phyloP scores from a whole-genome alignment of 2,329 filamentous ascomycete genomes.

The Graphilbum sp. region DNA sequence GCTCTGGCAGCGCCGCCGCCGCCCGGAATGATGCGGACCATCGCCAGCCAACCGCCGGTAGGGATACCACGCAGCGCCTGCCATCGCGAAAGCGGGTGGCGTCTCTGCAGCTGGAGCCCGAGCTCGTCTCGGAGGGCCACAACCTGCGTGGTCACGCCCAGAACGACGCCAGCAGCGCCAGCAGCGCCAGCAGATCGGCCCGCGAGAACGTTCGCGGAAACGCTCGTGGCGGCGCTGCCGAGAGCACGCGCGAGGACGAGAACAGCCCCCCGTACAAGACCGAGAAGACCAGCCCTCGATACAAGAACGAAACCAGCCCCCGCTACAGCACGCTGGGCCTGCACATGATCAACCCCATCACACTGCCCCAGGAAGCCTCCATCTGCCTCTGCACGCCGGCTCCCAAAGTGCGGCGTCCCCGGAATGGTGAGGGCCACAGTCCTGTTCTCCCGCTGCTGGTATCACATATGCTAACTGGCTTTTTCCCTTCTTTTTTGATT shows the following conservation, averaged over 20 bases:
- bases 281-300: too few species aligned
- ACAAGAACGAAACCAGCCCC: too few species aligned
- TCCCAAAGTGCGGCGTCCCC: slow-evolving; percentile 40
- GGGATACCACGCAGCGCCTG: slow-evolving; percentile 5
- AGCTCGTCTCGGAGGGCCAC: slow-evolving; percentile 17
- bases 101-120: slow-evolving; percentile 27
- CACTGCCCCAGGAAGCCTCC: slow-evolving; percentile 17
- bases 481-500: too few species aligned
- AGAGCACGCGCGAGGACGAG: too few species aligned
- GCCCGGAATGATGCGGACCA: too few species aligned
- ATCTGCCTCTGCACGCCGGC: slow-evolving; percentile 40
- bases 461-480: too few species aligned
- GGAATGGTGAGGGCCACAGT: slow-evolving; percentile 39
- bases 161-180: background rate
- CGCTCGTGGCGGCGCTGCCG: too few species aligned
- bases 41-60: background rate
- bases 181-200: too few species aligned
- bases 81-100: slow-evolving; percentile 27
- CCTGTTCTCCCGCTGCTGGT: too few species aligned
- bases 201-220: too few species aligned
- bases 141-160: slow-evolving; percentile 6
- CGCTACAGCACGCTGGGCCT: background rate
- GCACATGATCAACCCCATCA: background rate
- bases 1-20: too few species aligned
- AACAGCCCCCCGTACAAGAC: too few species aligned